Base-by-base conservation (phyloP, 495 filamentous ascomycete species). In the Neurospora intermedia region DNA sequence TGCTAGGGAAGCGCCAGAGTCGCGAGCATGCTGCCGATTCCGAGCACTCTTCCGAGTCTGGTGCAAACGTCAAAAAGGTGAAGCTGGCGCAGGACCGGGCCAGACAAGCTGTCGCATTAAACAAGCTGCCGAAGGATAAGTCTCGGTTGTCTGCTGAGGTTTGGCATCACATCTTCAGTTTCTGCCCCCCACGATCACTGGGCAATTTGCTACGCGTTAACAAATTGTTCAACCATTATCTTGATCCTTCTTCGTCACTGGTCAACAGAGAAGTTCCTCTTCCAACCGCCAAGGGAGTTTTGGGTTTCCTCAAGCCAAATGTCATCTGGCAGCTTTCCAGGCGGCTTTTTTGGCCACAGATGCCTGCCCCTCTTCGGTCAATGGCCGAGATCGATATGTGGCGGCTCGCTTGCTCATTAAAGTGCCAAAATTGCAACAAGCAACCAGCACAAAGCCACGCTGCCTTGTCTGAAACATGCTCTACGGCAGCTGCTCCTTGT, bases 311-410 rank as follows among this genome's bases (percentile, higher is more conserved):
- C 71, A 80, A 80, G 69, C 84, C 89, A 73, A 86, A 89, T 77
- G 76, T 80, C 54, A 87, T 92, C 73, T 92, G 89, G 89, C 84
- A 82, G 70, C 80, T 85, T 72, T 89, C 88, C 41, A 86, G 89
- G 73, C 83, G 85, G 74, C 80, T 82, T 9, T 86, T 86, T 74
- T 84, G 83, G 79, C 86, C 84, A 4, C 83, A 84, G 46, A 86
- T 89, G 82, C 89, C 90, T 69, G 77, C 80, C 69, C 88, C 89
- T 43, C 82, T 91, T n/a, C 76, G 73, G 42, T 84, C 82, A 16
- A 85, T 82, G 62, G 84, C 85, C 41, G 89, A 92, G 75, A 81
- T 89, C 35, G 84, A 87, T 35, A 91, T 92, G 89, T 91, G 89
- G 87, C 86, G 83, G 70, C 78, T 92, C 45, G 82, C 85, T 43